These are phyloP conservation scores for Penicillium paneum DNA, from an alignment of 2,329 filamentous ascomycete genomes.

Conservation along the genomic window DNA sequence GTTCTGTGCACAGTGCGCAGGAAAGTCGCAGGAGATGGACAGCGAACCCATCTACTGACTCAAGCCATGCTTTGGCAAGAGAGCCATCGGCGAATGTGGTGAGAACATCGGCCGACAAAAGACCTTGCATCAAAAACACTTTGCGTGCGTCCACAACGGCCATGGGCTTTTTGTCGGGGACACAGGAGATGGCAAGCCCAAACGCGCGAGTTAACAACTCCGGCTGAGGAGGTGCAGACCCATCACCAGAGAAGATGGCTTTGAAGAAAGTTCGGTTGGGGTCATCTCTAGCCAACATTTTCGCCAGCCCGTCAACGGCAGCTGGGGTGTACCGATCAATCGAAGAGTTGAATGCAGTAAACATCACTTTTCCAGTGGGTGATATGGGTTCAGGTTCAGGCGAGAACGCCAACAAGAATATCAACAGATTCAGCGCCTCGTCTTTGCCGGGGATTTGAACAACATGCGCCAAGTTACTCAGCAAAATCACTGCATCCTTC, in stretches of 20 bases:
- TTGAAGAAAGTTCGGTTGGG: constrained; percentile 85
- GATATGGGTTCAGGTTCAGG: constrained; percentile 68
- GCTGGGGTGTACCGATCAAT: constrained; percentile 85
- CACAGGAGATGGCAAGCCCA: constrained; percentile 75
- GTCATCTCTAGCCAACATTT: constrained; percentile 87
- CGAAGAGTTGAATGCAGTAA: constrained; percentile 74
- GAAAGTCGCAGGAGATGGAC: constrained; percentile 74
- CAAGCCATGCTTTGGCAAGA: constrained; percentile 75
- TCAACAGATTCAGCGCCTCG: constrained; percentile 79
- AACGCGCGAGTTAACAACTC: constrained; percentile 86
- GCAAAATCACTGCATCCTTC: constrained; percentile 86
- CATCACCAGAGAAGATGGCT: constrained; percentile 73
- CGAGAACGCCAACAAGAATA: constrained; percentile 87
- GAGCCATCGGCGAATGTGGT: constrained; percentile 71
- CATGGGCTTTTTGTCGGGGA: constrained; percentile 68
- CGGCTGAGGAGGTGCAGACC: constrained; percentile 60
- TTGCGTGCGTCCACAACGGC: constrained; percentile 78
- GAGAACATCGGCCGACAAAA: constrained; percentile 85
- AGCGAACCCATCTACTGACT: constrained; percentile 78
- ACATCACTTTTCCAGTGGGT: constrained; percentile 62
- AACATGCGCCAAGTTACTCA: constrained; percentile 81
- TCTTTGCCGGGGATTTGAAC: constrained; percentile 81
- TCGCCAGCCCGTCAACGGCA: constrained; percentile 85
- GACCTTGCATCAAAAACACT: constrained; percentile 84
- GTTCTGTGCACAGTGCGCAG: constrained; percentile 65